A percentile compares a stretch with the other conserved stretches of the same genome.
Evolutionary conservation across 768 basidiomycete species (phyloP).

Genomic region (Boletus bicolor): DNA sequence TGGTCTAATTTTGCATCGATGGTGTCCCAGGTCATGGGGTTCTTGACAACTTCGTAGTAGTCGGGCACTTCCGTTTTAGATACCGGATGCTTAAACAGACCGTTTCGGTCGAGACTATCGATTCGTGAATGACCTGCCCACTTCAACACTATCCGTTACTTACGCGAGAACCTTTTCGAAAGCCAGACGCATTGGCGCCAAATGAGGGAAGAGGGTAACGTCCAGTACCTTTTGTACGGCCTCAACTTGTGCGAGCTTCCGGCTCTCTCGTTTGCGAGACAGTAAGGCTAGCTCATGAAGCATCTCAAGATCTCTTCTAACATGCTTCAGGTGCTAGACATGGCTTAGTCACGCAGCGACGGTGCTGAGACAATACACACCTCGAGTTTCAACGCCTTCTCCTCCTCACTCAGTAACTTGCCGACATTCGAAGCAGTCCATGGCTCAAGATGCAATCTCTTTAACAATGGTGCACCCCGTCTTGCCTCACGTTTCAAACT

Average conservation of each 20-base stretch:
- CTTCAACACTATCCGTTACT: slow-evolving; percentile 22
- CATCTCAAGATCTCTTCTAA: slow-evolving; percentile 75
- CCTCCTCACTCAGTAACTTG: slow-evolving; percentile 72
- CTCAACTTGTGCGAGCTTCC: slow-evolving; percentile 70
- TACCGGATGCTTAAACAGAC: slow-evolving; percentile 82
- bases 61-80: slow-evolving; percentile 77
- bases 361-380: slow-evolving; percentile 39
- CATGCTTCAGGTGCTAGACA: slow-evolving; percentile 49
- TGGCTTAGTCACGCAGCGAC: not conserved
- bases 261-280: slow-evolving; percentile 73
- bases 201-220: slow-evolving; percentile 62
- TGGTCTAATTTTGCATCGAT: slow-evolving; percentile 81
- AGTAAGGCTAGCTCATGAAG: slow-evolving; percentile 65
- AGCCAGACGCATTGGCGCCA: slow-evolving; percentile 53
- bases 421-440: slow-evolving; percentile 82
- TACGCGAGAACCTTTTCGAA: slow-evolving; percentile 74
- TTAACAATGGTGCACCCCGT: slow-evolving; percentile 89
- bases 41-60: slow-evolving; percentile 82
- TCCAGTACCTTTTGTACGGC: slow-evolving; percentile 66
- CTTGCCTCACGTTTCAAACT: slow-evolving; percentile 94
- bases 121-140: slow-evolving; percentile 6
- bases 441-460: slow-evolving; percentile 91
- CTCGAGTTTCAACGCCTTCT: slow-evolving; percentile 78
- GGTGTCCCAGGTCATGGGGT: slow-evolving; percentile 84
- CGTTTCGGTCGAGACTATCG: slow-evolving; percentile 66